Evolutionary conservation across 768 basidiomycete species (phyloP), one percentile per base, ranked within the genome.

Genomic region (Agaricus bisporus): DNA sequence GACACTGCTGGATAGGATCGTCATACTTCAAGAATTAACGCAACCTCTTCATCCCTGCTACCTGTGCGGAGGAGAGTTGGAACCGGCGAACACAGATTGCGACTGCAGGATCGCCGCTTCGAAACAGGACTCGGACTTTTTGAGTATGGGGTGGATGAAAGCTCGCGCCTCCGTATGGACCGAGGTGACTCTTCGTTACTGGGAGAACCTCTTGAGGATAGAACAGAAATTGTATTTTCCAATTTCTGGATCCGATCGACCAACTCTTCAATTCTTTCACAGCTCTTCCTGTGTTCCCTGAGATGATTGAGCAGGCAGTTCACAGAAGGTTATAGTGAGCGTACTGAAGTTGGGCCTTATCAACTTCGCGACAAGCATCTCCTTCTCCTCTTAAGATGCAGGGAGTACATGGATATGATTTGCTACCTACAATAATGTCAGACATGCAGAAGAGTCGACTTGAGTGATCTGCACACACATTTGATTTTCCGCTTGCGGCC

Each of bases 401-500:
- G 12, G 64, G 64, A 5, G 64, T 62, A 42, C 64, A 66, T 15
- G 64, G 64, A 41, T 63, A 64, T 8, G 63, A 58, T 38, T 63
- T 60, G 44, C 62, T 66, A 45, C 64, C 64, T 66, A 26, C 39
- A 11, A 11, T 20, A 49, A 39, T 53, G 45, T 12, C 25, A 46
- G 17, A 14, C 11, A 14, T 6, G 36, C 17, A 38, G 4, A 26
- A 7, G 17, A 11, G 15, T 39, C 5, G 15, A n/a, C 22, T 22
- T 17, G 38, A 17, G 42, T 20, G 39, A 32, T 3, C 15, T 15
- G 35, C 38, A 14, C 35, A 41, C 46, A 64, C 64, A 66, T 58
- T 66, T 66, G 38, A 66, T 66, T 49, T 66, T 66, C 51, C 64
- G 58, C 54, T 63, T 66, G n/a, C 64, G 61, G 51, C 64, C 64